Evolutionary conservation across 2,329 filamentous ascomycete species (phyloP).

Genomic region (Acrocalymma vagum): DNA sequence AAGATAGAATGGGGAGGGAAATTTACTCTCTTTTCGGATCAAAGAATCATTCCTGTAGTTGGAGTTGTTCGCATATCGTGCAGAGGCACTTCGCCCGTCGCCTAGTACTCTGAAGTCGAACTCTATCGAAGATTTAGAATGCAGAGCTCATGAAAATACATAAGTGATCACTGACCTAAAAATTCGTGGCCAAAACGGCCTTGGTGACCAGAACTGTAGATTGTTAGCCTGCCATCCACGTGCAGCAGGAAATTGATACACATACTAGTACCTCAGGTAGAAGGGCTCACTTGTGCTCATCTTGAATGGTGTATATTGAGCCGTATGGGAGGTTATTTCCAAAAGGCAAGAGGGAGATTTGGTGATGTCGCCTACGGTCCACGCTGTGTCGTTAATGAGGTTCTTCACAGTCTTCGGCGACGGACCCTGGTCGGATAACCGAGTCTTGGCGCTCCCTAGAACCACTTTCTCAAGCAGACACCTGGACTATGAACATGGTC

Average conservation of each 20-base stretch:
- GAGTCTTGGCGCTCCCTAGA: slow-evolving; percentile 27
- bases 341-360: slow-evolving; percentile 1
- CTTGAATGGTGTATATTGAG: slow-evolving; percentile 56
- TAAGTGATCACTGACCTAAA: slow-evolving; percentile 68
- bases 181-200: slow-evolving; percentile 99
- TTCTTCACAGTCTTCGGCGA: slow-evolving; percentile 33
- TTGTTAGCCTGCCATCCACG: slow-evolving; percentile 24
- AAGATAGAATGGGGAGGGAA: slow-evolving; percentile 1
- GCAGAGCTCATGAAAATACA: background rate
- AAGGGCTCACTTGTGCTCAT: slow-evolving; percentile 80
- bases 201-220: slow-evolving; percentile 88
- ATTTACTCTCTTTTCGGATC: slow-evolving; percentile 98
- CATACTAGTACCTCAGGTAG: slow-evolving; percentile 97
- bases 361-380: slow-evolving; percentile 11
- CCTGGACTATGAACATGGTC: slow-evolving; percentile 41
- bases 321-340: slow-evolving; percentile 9
- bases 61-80: slow-evolving; percentile 98
- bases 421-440: slow-evolving; percentile 27
- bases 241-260: slow-evolving; percentile 22
- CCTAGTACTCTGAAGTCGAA: slow-evolving; percentile 95
- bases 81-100: slow-evolving; percentile 91
- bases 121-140: slow-evolving; percentile 64
- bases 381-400: slow-evolving; percentile 10
- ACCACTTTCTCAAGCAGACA: slow-evolving; percentile 49
- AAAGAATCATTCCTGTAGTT: slow-evolving; percentile 99